These are phyloP conservation scores for Cutaneotrichosporon spelunceum DNA, from an alignment of 1,284 basidiomycete genomes.

Conservation along the genomic window DNA sequence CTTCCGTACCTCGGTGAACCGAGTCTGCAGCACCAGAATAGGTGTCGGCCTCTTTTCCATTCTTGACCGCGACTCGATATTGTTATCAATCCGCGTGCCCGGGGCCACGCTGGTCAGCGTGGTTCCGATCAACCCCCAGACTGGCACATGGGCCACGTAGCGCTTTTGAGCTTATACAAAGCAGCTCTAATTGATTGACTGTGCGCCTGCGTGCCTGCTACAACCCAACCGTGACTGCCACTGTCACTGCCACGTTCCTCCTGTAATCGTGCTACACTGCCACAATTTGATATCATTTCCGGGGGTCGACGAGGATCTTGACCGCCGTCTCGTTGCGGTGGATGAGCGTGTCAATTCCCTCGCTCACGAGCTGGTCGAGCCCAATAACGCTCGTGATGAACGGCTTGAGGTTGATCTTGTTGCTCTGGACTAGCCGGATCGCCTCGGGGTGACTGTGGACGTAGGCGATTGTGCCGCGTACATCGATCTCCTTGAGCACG, in stretches of 20 bases:
- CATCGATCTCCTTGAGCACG: slow-evolving; percentile 24
- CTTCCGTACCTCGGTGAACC: too few species aligned
- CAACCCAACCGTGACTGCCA: too few species aligned
- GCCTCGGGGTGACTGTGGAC: slow-evolving; percentile 19
- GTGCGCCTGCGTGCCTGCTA: too few species aligned
- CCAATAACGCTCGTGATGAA: slow-evolving; percentile 24
- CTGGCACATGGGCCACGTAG: too few species aligned
- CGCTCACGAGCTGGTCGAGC: slow-evolving; percentile 18
- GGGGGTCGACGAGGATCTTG: slow-evolving; percentile 27
- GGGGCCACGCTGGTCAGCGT: too few species aligned
- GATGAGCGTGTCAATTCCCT: slow-evolving; percentile 22
- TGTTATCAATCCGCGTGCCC: too few species aligned
- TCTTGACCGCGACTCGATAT: too few species aligned
- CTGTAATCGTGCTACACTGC: not conserved
- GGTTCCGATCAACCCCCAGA: too few species aligned
- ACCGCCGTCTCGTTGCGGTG: slow-evolving; percentile 24
- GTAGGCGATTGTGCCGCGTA: slow-evolving; percentile 22
- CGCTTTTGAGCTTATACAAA: too few species aligned
- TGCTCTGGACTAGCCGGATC: slow-evolving; percentile 22
- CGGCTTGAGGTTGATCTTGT: slow-evolving; percentile 22
- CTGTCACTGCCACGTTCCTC: not conserved
- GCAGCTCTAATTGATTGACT: too few species aligned
- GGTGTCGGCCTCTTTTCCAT: too few species aligned
- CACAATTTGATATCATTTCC: not conserved
- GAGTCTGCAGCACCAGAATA: too few species aligned